Evolutionary conservation across 441 rosid species (phyloP), one percentile per base, ranked within the genome.

Genomic region (Jatropha multifida): DNA sequence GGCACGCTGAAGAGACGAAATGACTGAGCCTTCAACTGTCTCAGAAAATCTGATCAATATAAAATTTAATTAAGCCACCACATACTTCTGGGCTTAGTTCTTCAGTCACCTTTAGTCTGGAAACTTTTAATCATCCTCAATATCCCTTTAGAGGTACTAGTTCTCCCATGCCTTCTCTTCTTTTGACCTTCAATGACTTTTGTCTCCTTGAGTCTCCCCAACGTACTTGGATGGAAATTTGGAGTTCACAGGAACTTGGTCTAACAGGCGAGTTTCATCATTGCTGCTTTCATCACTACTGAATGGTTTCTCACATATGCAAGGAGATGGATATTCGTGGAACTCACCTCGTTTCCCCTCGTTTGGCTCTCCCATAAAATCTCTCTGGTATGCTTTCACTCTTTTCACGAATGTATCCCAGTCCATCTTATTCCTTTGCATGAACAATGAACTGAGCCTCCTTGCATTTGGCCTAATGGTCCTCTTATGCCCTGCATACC

Each of bases 331-430:
- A 74, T 81, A 91, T 86, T 96, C 99, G 13, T 91, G 94, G 81
- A 93, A 92, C 81, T 96, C 97, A 37, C 97, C 93, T 4, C 93
- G 85, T 72, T 84, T 94, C 86, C 90, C 79, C 82, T 94, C 96
- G 77, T 92, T 91, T 0, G 98, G 99, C 84, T 96, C 98, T 49
- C 99, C 99, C 96, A 94, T 88, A 83, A 90, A 96, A 78, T 97
- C 99, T 77, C 94, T 94, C 80, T 96, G 97, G 79, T 84, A 83
- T 8, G 91, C 83, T 83, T 90, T 96, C 46, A 96, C 94, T 81
- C 87, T 94, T 77, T 81, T 90, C 74, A 97, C 81, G 65, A 96
- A 92, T 18, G 91, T 82, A 61, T 88, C 89, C 98, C 96, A 94
- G 69, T 84, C 90, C 96, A 92, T 94, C 82, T 71, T 77, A 13